Evolutionary conservation across 1,284 basidiomycete genomes (phyloP).

Genomic region (Peniophora sp.): DNA sequence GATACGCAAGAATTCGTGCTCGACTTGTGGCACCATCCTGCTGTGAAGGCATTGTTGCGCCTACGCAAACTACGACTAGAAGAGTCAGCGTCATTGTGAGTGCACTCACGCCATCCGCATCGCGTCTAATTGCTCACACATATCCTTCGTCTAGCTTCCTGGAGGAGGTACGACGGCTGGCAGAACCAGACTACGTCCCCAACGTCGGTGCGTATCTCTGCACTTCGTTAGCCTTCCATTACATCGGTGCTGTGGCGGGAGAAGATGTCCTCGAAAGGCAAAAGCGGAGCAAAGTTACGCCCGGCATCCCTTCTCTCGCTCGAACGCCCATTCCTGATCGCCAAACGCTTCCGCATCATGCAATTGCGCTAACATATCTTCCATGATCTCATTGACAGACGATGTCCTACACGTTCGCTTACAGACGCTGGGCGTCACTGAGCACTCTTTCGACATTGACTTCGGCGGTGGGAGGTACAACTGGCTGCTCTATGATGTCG

Average conservation of each 20-base stretch:
- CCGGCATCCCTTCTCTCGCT: too few relatives aligned
- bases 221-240: background rate
- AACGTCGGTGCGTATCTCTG: slow-evolving; percentile 43
- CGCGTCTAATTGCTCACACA: slow-evolving; percentile 6
- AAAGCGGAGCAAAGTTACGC: too few relatives aligned
- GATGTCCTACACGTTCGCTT: slow-evolving; percentile 72
- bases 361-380: too few relatives aligned
- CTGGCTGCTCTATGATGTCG: slow-evolving; percentile 75
- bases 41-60: slow-evolving; percentile 47
- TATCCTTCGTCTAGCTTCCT: slow-evolving; percentile 45
- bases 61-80: slow-evolving; percentile 58
- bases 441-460: slow-evolving; percentile 63
- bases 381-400: slow-evolving; percentile 31
- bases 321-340: too few relatives aligned
- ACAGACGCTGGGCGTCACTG: slow-evolving; percentile 70
- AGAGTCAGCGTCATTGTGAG: slow-evolving; percentile 71
- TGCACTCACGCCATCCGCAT: slow-evolving; percentile 9
- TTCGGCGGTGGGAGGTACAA: slow-evolving; percentile 54
- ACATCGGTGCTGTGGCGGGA: too few relatives aligned
- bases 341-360: background rate
- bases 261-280: too few relatives aligned
- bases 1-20: slow-evolving; percentile 42
- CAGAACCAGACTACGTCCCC: slow-evolving; percentile 61
- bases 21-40: slow-evolving; percentile 61
- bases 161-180: slow-evolving; percentile 54